Evolutionary conservation across 768 basidiomycete species (phyloP).

Genomic region (Dendrothele bispora): DNA sequence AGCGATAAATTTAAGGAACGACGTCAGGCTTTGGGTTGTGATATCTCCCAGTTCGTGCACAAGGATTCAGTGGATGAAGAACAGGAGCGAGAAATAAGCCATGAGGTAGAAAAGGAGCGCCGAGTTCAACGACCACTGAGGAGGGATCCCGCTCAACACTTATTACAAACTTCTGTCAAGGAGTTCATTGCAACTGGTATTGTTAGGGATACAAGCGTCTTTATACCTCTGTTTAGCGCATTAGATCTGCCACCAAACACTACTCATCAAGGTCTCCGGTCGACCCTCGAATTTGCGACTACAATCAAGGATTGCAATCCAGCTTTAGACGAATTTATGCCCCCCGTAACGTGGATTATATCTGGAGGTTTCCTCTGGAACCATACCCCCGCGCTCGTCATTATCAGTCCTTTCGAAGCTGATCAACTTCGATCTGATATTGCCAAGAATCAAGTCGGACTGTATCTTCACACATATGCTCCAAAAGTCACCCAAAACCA

Average conservation of each 20-base stretch:
- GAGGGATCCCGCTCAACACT: conserved; percentile 18
- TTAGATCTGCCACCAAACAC: conserved; percentile 6
- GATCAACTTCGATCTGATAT: conserved; percentile 24
- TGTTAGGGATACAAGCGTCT: no score
- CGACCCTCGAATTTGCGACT: conserved; percentile 12
- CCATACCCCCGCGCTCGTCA: conserved; percentile 12
- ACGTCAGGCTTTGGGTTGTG: no score
- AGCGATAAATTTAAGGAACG: conserved; percentile 26
- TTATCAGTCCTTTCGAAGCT: conserved; percentile 32
- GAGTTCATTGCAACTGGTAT: no score
- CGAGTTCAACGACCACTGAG: conserved; percentile 16
- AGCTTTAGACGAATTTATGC: conserved; percentile 18
- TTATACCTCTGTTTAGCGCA: no score
- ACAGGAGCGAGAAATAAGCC: conserved; percentile 22
- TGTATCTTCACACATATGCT: conserved; percentile 26
- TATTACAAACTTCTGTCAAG: no score
- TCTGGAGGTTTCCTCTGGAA: conserved; percentile 9
- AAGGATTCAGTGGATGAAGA: conserved; percentile 21
- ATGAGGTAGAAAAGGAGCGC: conserved; percentile 20
- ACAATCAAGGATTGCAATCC: background rate
- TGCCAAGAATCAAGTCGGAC: conserved; percentile 14
- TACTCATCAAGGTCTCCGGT: conserved; percentile 1
- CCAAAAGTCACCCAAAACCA: conserved; percentile 13
- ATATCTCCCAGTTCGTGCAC: no score
- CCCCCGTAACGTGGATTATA: conserved; percentile 28